Base-by-base conservation (phyloP, 108 stramenopile species). In the Skeletonema marinoi region DNA sequence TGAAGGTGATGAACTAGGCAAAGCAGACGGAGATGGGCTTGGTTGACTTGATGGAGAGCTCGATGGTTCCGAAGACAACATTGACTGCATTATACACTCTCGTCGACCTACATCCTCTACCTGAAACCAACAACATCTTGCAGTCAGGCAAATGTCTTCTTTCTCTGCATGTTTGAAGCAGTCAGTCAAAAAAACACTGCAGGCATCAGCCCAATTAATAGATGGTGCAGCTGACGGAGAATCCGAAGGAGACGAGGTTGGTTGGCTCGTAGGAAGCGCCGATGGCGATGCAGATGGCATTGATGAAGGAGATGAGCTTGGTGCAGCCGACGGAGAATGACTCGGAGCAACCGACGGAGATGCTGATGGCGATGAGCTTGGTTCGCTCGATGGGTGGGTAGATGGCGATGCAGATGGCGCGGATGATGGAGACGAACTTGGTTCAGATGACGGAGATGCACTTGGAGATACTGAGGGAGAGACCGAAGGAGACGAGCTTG, bases 61-160 rank as follows among this genome's bases (percentile, higher is more conserved):
- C 3, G 44, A 46, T 3, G 44, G 44, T 46, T 46, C 44, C 1
- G 44, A 56, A 29, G 54, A 25, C 25, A 56, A 7, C 44, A n/a
- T n/a, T 5, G 44, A 46, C 16, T 16, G 16, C 3, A n/a, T 16
- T 4, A 46, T 16, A 41, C 65, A 66, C 5, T 17, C 12, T 13
- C 32, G 17, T 39, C 17, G n/a, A 21, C 65, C 65, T 6, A 3
- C 42, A 25, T 66, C 65, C 17, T 33, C 36, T 41, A 9, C n/a
- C 36, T 66, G 65, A 19, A 41, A 36, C 25, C 39, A 66, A 42
- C 65, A 66, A 66, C 65, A 66, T 19, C 65, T 41, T 16, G 58
- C 31, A 16, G 44, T n/a, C 16, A n/a, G 16, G 16, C 44, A 46
- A 46, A 46, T 46, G 3, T 11, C 11, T n/a, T 16, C 16, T 5